A percentile compares a stretch with the other conserved stretches of the same genome.
Conservation (phyloP, 495 filamentous ascomycete genomes). For the Xylaria castorea region DNA sequence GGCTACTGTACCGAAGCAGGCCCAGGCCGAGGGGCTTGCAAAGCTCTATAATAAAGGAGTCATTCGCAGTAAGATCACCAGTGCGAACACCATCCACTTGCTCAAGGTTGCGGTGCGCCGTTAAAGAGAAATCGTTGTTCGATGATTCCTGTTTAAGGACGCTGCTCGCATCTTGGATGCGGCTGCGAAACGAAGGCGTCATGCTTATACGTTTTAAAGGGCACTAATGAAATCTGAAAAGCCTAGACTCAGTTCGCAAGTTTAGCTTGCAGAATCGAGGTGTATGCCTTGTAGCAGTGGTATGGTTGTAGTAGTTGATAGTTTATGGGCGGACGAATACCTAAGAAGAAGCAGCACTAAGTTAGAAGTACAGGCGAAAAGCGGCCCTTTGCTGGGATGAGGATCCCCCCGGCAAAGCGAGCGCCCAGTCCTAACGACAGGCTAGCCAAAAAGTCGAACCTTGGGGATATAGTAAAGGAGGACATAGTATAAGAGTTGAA, state of each 20-base stretch:
- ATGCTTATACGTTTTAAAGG: not conserved
- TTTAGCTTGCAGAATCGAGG: not conserved
- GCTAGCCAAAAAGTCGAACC: no score
- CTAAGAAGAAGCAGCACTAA: not conserved
- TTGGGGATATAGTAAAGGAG: no score
- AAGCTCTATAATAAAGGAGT: no score
- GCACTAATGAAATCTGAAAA: not conserved
- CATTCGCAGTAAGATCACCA: not conserved
- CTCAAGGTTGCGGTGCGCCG: not conserved
- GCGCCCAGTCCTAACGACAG: no score
- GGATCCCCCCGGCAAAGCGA: no score
- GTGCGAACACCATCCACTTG: not conserved
- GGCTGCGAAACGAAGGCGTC: not conserved
- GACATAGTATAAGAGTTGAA: no score
- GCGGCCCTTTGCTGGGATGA: no score
- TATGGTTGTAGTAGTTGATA: not conserved
- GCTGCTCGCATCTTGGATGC: not conserved
- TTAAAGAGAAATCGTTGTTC: not conserved
- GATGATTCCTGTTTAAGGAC: not conserved
- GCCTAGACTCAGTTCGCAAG: not conserved
- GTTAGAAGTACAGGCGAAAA: not conserved
- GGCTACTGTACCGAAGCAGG: no score
- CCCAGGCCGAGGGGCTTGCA: no score
- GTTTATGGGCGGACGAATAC: not conserved
- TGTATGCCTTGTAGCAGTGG: not conserved